Conservation (phyloP, 768 basidiomycete genomes). For the Jaapia argillacea region DNA sequence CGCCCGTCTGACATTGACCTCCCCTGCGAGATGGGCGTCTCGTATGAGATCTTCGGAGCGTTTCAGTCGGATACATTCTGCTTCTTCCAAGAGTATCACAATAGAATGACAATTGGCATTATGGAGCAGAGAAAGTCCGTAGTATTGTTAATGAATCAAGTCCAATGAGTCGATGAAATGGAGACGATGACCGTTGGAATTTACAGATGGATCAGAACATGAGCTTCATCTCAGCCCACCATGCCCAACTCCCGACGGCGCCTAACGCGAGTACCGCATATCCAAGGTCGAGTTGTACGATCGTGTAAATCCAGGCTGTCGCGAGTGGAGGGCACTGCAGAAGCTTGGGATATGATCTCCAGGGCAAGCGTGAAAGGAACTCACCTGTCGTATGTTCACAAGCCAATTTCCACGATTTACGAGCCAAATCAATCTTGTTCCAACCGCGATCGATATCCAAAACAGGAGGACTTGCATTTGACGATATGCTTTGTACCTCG, state of each 20-base stretch:
- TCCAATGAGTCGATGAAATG: neutral
- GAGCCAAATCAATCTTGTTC: conserved; percentile 60
- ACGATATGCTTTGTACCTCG: conserved; percentile 48
- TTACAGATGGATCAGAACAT: conserved; percentile 12
- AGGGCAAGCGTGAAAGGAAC: conserved; percentile 3
- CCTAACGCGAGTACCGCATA: conserved; percentile 49
- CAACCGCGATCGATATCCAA: conserved; percentile 42
- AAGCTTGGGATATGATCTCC: conserved; percentile 2
- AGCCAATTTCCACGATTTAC: conserved; percentile 63
- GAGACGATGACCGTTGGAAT: neutral
- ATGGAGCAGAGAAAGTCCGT: neutral
- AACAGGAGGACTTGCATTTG: conserved; percentile 50
- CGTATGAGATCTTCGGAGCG: too few relatives aligned
- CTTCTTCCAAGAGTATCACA: too few relatives aligned
- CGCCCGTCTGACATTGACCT: conserved; percentile 1
- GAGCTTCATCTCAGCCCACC: conserved; percentile 53
- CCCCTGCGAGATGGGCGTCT: too few relatives aligned
- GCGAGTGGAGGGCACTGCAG: conserved; percentile 65
- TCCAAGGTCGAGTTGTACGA: conserved; percentile 59
- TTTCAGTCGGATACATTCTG: too few relatives aligned
- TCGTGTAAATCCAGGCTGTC: conserved; percentile 69
- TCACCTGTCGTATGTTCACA: conserved; percentile 67
- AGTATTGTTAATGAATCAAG: neutral
- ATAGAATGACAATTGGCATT: too few relatives aligned
- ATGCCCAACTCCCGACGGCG: conserved; percentile 43